Evolutionary conservation across 2,329 filamentous ascomycete species (phyloP).

Genomic region (Cercospora berteroae): DNA sequence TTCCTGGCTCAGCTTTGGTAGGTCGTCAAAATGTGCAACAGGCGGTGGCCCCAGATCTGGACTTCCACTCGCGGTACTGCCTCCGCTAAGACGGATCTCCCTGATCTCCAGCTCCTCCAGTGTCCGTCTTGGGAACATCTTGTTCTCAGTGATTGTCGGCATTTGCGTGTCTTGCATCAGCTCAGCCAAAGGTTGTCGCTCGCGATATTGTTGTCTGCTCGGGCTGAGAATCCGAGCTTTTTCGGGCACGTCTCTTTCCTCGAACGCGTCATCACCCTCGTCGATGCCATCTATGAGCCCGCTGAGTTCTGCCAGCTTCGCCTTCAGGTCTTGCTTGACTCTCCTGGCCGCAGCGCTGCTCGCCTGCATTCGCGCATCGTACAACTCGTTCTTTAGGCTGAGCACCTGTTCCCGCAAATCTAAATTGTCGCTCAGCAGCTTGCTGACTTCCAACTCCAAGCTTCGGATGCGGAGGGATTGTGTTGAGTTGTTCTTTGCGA

Average conservation of each 20-base stretch:
- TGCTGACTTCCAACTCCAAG: conserved; percentile 72
- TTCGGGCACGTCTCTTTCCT: conserved; percentile 10
- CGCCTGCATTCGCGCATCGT: conserved; percentile 58
- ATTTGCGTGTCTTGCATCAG: conserved; percentile 45
- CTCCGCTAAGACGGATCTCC: conserved; percentile 50
- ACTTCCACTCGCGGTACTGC: conserved; percentile 54
- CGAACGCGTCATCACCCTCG: conserved; percentile 28
- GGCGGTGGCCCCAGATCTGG: conserved; percentile 65
- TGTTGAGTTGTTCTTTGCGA: conserved; percentile 72
- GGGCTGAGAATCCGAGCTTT: conserved; percentile 24
- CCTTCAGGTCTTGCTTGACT: conserved; percentile 69
- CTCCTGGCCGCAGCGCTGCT: conserved; percentile 63
- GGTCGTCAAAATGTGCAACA: conserved; percentile 50
- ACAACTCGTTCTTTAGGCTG: conserved; percentile 64
- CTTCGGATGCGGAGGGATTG: conserved; percentile 74
- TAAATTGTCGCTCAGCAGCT: conserved; percentile 76
- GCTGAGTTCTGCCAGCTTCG: conserved; percentile 69
- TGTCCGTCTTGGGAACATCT: conserved; percentile 64
- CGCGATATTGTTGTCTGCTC: conserved; percentile 32
- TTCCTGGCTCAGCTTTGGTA: conserved; percentile 17
- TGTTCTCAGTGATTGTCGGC: conserved; percentile 68
- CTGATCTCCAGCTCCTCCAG: conserved; percentile 62
- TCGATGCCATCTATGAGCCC: conserved; percentile 66
- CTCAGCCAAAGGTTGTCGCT: conserved; percentile 35
- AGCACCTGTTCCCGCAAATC: conserved; percentile 68